Percentiles rank a stretch among this genome's conserved stretches.
These are phyloP conservation scores for Lepidopterella palustris DNA, from an alignment of 495 filamentous ascomycete species.

Conservation along the genomic window DNA sequence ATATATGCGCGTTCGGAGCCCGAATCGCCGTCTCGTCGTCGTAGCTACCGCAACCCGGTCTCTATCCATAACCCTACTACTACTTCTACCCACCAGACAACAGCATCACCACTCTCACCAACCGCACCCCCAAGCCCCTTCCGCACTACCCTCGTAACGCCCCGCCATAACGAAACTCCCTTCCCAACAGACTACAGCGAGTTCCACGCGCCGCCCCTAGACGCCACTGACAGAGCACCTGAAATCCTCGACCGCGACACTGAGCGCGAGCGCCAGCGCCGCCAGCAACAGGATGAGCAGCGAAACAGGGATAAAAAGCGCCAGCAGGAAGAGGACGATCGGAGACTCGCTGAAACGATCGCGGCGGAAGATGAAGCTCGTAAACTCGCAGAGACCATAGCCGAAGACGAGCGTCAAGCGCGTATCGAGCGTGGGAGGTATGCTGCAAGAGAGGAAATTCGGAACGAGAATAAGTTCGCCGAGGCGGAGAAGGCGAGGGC, in stretches of 20 bases:
- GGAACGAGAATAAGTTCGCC: conserved; percentile 10
- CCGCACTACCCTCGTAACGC: conserved; percentile 6
- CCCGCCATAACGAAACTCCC: conserved; percentile 1
- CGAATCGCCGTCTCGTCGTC: conserved; percentile 7
- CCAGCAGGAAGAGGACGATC: conserved; percentile 8
- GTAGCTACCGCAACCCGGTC: conserved; percentile 13
- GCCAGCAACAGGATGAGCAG: conserved; percentile 1
- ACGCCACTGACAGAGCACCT: background rate
- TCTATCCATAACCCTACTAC: conserved; percentile 21
- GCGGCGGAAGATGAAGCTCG: conserved; percentile 5
- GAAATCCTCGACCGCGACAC: conserved; percentile 1
- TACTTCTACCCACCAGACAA: conserved; percentile 1
- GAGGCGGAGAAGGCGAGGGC: conserved; percentile 21
- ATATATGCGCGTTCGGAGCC: conserved; percentile 20
- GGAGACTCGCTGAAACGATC: background rate
- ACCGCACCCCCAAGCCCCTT: conserved; percentile 2
- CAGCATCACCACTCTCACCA: conserved; percentile 6
- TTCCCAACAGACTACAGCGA: conserved; percentile 16
- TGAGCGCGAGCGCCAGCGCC: conserved; percentile 16
- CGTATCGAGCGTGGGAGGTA: conserved; percentile 13
- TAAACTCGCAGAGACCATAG: conserved; percentile 2
- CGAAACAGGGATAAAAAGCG: conserved; percentile 12
- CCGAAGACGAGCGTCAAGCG: conserved; percentile 7
- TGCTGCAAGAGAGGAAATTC: conserved; percentile 7
- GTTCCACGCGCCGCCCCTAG: background rate